Conservation (phyloP, 768 basidiomycete genomes). For the Amanita thiersii region DNA sequence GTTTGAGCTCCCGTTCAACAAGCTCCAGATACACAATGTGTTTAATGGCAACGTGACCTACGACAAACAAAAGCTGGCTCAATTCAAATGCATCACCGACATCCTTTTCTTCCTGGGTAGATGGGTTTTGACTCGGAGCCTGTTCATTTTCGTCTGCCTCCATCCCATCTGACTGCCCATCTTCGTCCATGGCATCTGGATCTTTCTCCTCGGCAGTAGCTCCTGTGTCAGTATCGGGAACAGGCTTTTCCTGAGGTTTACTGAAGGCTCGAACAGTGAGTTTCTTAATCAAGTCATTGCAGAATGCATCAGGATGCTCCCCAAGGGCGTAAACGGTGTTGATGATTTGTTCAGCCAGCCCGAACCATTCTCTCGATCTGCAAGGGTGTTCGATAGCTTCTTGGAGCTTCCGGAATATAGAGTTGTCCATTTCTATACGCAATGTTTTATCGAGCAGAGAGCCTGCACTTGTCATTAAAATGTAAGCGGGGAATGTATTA, state of each 20-base stretch:
- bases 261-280: constrained; percentile 70
- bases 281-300: constrained; percentile 72
- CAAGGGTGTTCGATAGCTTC: constrained; percentile 76
- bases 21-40: constrained; percentile 95
- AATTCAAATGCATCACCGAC: constrained; percentile 80
- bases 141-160: constrained; percentile 18
- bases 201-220: constrained; percentile 18
- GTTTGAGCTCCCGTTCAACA: constrained; percentile 93
- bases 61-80: constrained; percentile 89
- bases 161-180: constrained; percentile 28
- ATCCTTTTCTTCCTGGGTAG: constrained; percentile 31
- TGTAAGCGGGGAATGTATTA: neutral
- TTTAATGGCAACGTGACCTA: constrained; percentile 96
- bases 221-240: constrained; percentile 14
- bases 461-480: constrained; percentile 33
- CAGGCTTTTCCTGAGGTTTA: constrained; percentile 18
- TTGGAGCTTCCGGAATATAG: constrained; percentile 77
- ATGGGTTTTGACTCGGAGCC: constrained; percentile 12
- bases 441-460: constrained; percentile 83
- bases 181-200: constrained; percentile 50
- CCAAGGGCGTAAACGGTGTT: constrained; percentile 94
- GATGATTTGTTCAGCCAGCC: constrained; percentile 92
- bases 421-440: constrained; percentile 80
- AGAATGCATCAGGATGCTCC: constrained; percentile 85
- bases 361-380: constrained; percentile 90